Base-by-base conservation (phyloP, 2,329 filamentous ascomycete genomes). In the Xylaria polymorpha region DNA sequence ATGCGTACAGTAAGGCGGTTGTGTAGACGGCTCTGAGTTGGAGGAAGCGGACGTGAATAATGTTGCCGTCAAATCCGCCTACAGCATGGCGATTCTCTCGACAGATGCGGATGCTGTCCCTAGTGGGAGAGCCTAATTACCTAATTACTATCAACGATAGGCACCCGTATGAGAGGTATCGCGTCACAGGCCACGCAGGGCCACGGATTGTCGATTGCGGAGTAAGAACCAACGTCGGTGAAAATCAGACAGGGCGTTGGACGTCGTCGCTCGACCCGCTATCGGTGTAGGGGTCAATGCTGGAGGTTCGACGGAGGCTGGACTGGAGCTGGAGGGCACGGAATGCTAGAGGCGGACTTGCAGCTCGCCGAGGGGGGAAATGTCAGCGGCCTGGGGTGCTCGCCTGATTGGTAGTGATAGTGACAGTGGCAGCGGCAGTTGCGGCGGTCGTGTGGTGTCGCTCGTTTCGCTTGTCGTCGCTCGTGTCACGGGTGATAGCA, bases 191-290 rank as follows among this genome's bases (percentile, higher is more conserved):
- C 25, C 32, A 29, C 41, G 29, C 48, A n/a, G 46, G 25, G n/a
- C 7, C 50, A 35, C 50, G 25, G 14, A 25, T n/a, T 10, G 53
- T 39, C 15, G 35, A 12, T 39, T 37, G 53, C 53, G 7, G 32
- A 20, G 35, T 22, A n/a, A 56, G 53, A 9, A 56, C 39, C 53
- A 22, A 69, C 71, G 69, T 71, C 68, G 70, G 73, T 74, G 68
- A 69, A 73, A 72, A 72, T 66, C 70, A 69, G 71, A 43, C 71
- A 69, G 73, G 15, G 69, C 67, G 71, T 59, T 50, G 41, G 48
- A 15, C 7, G 43, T 58, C 48, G 39, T 61, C 20, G 46, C 59
- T 43, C 58, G 37, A 53, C 58, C 60, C 51, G 61, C 61, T 32
- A 56, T 65, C 63, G 60, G 71, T 62, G 65, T 69, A 64, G 51